phyloP scores from a whole-genome alignment of 192 early-diverging fungal genomes.

The Gonapodya prolifera region DNA sequence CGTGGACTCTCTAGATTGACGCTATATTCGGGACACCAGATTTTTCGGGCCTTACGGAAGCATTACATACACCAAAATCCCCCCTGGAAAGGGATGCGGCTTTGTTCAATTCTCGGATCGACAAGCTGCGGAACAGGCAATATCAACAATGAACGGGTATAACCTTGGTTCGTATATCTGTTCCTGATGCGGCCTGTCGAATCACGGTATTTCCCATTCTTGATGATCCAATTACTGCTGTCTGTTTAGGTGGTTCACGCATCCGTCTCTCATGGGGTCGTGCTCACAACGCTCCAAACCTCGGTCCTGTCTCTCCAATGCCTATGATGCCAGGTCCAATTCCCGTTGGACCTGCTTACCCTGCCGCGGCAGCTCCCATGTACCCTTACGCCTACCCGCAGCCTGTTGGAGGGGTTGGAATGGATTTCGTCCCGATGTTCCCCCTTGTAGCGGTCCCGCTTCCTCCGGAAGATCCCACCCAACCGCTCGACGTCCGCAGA shows the following conservation, averaged over 20 bases:
- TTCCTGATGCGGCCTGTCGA: background rate
- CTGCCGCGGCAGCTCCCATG: background rate
- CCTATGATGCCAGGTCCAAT: background rate
- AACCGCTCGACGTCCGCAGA: background rate
- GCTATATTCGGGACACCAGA: conserved; percentile 10
- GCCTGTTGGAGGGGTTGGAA: background rate
- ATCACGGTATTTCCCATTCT: background rate
- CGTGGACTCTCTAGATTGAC: background rate
- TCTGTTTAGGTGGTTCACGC: conserved; percentile 33
- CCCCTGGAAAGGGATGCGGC: conserved; percentile 86
- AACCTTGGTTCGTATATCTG: conserved; percentile 43
- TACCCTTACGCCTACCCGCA: background rate
- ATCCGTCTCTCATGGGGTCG: conserved; percentile 65
- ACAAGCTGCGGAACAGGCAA: conserved; percentile 76
- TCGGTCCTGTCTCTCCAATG: background rate
- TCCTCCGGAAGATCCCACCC: background rate
- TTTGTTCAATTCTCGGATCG: conserved; percentile 86
- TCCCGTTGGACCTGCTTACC: background rate
- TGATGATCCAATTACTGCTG: conserved; percentile 2
- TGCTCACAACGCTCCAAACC: conserved; percentile 12
- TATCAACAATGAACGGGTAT: conserved; percentile 79
- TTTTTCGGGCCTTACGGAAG: conserved; percentile 82
- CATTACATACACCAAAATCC: conserved; percentile 88
- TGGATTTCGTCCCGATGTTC: background rate
- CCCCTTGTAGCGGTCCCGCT: background rate